Conservation (phyloP, 768 basidiomycete genomes). For the Strobilomyces dryophilus region DNA sequence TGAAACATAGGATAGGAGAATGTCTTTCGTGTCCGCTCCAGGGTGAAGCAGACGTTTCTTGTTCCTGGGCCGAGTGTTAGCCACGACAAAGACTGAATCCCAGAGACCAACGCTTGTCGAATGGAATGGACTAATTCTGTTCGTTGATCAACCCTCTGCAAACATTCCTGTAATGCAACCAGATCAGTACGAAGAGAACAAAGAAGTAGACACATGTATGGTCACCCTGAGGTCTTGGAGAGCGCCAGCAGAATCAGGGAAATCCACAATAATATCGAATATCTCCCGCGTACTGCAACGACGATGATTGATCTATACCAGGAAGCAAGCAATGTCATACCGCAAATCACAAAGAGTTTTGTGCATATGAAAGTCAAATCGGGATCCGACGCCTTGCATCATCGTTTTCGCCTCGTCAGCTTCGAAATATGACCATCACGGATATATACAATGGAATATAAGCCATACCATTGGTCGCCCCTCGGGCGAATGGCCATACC, state of each 20-base stretch:
- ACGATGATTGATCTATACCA: neutral
- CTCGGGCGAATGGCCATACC: constrained; percentile 70
- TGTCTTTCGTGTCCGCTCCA: constrained; percentile 90
- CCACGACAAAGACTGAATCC: neutral
- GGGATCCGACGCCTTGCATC: constrained; percentile 72
- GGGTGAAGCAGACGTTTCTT: constrained; percentile 88
- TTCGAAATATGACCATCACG: constrained; percentile 25
- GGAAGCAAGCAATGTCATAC: constrained; percentile 39
- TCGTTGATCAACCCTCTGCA: constrained; percentile 78
- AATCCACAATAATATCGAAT: constrained; percentile 95
- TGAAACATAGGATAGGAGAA: constrained; percentile 85
- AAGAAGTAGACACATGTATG: neutral
- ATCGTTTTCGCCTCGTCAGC: constrained; percentile 67
- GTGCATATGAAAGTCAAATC: constrained; percentile 91
- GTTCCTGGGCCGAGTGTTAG: constrained; percentile 48
- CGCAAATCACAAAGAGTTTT: constrained; percentile 86
- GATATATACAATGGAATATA: constrained; percentile 1
- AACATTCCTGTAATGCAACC: constrained; percentile 54
- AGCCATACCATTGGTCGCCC: constrained; percentile 50
- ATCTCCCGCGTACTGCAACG: constrained; percentile 68
- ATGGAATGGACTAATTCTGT: constrained; percentile 69
- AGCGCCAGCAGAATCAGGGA: constrained; percentile 81
- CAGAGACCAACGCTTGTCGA: constrained; percentile 62
- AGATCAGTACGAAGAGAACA: neutral
- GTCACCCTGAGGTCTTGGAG: constrained; percentile 79